Conservation (phyloP, 441 rosid species). For the Syzygium syzygioides region DNA sequence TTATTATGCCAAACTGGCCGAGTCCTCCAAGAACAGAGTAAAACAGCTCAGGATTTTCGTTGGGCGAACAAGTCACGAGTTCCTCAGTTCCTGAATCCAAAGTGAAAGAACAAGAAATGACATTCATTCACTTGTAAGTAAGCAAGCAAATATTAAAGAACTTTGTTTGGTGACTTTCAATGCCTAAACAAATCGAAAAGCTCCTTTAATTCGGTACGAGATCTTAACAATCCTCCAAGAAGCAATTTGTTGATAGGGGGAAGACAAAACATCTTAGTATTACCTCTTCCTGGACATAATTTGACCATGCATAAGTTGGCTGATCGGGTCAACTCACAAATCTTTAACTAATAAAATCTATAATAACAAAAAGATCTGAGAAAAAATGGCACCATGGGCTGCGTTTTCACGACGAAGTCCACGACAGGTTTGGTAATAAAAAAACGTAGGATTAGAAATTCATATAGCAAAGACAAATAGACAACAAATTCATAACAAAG, state of each 20-base stretch:
- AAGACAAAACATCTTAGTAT: background rate
- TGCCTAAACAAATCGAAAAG: background rate
- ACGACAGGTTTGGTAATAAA: background rate
- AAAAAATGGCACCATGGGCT: background rate
- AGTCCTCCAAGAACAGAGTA: constrained; percentile 13
- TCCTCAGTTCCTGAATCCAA: constrained; percentile 1
- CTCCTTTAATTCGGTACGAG: background rate
- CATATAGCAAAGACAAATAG: background rate
- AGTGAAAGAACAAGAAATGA: background rate
- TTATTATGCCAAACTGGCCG: constrained; percentile 14
- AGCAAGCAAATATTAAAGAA: background rate
- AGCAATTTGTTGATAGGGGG: too few relatives aligned
- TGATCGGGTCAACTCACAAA: background rate
- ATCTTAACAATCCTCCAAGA: background rate
- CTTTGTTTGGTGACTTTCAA: background rate
- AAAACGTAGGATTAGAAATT: background rate
- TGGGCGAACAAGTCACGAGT: constrained; percentile 1
- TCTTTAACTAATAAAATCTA: background rate
- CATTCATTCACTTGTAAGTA: background rate
- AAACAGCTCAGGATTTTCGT: constrained; percentile 8
- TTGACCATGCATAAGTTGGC: background rate
- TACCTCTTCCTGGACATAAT: background rate
- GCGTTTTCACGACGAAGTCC: background rate
- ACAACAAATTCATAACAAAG: background rate
- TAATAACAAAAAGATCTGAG: background rate